phyloP scores from a whole-genome alignment of 73 alveolate genomes.

The Uronychia binucleata region DNA sequence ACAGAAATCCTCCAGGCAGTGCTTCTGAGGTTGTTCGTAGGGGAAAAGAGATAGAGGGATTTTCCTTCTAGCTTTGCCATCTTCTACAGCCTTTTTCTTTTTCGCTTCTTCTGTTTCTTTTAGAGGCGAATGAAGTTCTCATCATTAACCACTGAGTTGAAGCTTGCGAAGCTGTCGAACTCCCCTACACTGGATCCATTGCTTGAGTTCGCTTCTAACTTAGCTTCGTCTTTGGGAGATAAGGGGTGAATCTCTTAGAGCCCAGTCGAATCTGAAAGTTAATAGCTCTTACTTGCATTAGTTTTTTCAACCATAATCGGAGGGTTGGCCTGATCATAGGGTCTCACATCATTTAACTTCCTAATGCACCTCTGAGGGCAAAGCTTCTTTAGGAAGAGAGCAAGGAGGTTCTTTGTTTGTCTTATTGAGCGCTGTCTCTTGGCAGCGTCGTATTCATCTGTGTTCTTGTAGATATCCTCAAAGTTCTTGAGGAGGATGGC shows the following conservation, averaged over 20 bases:
- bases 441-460: neutral
- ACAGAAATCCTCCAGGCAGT: constrained; percentile 58
- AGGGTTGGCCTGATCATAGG: neutral
- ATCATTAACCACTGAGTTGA: neutral
- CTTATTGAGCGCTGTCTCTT: neutral
- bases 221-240: too few relatives aligned
- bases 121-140: neutral
- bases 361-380: neutral
- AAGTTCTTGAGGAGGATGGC: constrained; percentile 57
- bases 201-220: neutral
- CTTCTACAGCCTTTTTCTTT: neutral
- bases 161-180: neutral
- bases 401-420: neutral
- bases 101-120: neutral
- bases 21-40: constrained; percentile 68
- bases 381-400: neutral
- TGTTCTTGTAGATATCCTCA: constrained; percentile 7
- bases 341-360: too few relatives aligned
- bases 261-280: neutral
- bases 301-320: neutral
- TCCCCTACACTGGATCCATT: neutral
- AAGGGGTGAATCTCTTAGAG: neutral
- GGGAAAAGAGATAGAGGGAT: constrained; percentile 25
- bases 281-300: neutral
- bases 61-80: constrained; percentile 46